A percentile compares a stretch with the other conserved stretches of the same genome.
Evolutionary conservation across 106 monocot genomes (phyloP).

Genomic region (Dendrobium huoshanense): DNA sequence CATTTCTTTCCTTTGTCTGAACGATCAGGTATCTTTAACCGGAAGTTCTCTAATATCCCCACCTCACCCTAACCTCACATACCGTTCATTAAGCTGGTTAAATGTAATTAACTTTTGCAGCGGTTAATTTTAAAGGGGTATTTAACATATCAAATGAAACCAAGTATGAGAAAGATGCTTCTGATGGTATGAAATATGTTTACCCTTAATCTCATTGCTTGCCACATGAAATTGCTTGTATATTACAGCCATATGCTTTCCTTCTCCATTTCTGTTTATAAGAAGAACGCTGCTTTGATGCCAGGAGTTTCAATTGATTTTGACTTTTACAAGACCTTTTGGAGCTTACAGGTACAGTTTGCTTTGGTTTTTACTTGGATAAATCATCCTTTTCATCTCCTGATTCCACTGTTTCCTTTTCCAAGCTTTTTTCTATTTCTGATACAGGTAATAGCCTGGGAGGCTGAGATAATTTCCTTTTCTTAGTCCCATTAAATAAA

Average conservation of each 20-base stretch:
- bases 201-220: not conserved
- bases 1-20: conserved; percentile 99
- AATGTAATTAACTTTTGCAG: conserved; percentile 29
- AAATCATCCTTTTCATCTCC: not conserved
- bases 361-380: not conserved
- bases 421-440: not conserved
- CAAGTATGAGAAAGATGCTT: conserved; percentile 88
- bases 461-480: not conserved
- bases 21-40: conserved; percentile 61
- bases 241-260: not conserved
- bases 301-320: conserved; percentile 90
- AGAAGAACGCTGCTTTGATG: conserved; percentile 3
- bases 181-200: conserved; percentile 54
- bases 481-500: not conserved
- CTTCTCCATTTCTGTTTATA: not conserved
- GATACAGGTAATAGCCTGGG: not conserved
- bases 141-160: conserved; percentile 98
- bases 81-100: not conserved
- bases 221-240: not conserved
- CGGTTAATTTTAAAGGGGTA: conserved; percentile 95
- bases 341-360: conserved; percentile 82
- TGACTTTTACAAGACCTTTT: conserved; percentile 98
- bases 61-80: not conserved
- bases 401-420: not conserved
- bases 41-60: not conserved